Conservation (phyloP, 2,329 filamentous ascomycete genomes). For the Cadophora sp. region DNA sequence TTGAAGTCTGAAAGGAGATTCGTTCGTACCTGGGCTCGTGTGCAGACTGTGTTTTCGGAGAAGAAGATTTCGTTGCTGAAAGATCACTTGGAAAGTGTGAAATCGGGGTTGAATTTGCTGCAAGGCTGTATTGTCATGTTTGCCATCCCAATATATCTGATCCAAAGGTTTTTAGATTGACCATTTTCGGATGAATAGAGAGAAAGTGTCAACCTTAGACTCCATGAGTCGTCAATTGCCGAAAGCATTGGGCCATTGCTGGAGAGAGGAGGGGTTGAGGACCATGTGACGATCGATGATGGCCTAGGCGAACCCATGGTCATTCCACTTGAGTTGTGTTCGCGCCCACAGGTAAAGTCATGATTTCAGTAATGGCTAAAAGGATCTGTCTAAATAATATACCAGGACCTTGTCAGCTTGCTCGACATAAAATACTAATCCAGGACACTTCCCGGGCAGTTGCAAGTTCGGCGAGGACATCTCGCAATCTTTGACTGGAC, state of each 20-base stretch:
- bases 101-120: conserved; percentile 11
- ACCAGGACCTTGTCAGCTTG: not conserved
- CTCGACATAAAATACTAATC: not conserved
- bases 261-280: conserved; percentile 10
- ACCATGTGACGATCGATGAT: conserved; percentile 19
- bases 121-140: conserved; percentile 10
- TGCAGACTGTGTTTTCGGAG: conserved; percentile 20
- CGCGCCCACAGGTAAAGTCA: conserved; percentile 4
- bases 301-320: conserved; percentile 14
- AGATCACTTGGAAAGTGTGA: conserved; percentile 9
- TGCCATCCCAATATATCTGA: not conserved
- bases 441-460: not conserved
- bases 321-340: conserved; percentile 17
- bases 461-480: conserved; percentile 9
- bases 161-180: too few relatives aligned
- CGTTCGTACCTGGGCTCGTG: conserved; percentile 19
- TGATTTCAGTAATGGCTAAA: too few relatives aligned
- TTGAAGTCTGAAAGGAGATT: conserved; percentile 15
- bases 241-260: conserved; percentile 16
- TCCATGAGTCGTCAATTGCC: conserved; percentile 11
- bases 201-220: conserved; percentile 13
- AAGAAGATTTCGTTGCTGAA: conserved; percentile 19
- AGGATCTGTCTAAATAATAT: too few relatives aligned
- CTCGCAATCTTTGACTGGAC: conserved; percentile 1
- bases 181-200: not conserved